Conservation (phyloP, 495 filamentous ascomycete genomes). For the Cudoniella acicularis region DNA sequence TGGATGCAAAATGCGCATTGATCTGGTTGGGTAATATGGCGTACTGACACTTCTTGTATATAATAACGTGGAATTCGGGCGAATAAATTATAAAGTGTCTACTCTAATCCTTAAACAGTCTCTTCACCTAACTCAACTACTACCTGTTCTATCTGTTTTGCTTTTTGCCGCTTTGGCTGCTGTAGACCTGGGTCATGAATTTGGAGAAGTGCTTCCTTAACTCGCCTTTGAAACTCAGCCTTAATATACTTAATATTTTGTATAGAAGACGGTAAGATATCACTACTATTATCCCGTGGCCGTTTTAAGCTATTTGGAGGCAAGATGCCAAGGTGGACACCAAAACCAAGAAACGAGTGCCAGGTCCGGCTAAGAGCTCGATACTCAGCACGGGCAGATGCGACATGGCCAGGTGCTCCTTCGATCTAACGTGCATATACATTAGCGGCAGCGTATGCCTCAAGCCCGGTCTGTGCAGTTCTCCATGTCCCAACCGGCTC, state of each 20-base stretch:
- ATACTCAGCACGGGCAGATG: background rate
- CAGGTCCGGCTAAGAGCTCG: constrained; percentile 3
- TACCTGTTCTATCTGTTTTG: background rate
- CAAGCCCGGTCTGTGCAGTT: background rate
- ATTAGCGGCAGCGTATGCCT: background rate
- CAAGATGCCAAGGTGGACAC: background rate
- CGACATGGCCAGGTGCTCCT: constrained; percentile 4
- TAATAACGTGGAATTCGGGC: background rate
- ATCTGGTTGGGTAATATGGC: background rate
- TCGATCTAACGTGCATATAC: background rate
- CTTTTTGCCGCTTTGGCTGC: background rate
- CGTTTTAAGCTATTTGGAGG: background rate
- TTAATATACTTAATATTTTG: background rate
- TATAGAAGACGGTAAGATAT: background rate
- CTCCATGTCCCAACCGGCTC: background rate
- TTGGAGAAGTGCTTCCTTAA: background rate
- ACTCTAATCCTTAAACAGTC: background rate
- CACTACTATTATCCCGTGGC: background rate
- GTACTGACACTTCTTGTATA: background rate
- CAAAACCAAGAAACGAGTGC: constrained; percentile 9
- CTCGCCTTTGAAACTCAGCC: background rate
- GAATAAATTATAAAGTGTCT: background rate
- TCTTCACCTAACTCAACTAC: background rate
- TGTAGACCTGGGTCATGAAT: background rate
- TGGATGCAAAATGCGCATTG: background rate